Evolutionary conservation across 148 eudicot genomes (phyloP).

Genomic region (Fagopyrum homotropicum): DNA sequence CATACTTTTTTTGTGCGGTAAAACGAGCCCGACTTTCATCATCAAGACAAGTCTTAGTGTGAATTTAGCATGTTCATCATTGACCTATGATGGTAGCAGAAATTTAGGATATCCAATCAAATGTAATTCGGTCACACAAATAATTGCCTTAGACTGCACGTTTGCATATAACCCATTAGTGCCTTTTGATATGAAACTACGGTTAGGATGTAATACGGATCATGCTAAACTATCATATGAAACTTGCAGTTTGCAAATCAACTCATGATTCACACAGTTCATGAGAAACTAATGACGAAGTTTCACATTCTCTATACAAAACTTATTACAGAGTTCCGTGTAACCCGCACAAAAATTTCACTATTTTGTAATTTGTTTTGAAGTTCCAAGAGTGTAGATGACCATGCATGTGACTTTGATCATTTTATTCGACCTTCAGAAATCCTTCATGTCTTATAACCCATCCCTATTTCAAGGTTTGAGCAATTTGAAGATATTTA

Average conservation of each 20-base stretch:
- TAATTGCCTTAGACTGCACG: not conserved
- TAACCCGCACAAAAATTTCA: not conserved
- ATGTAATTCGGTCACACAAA: not conserved
- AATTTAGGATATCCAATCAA: not conserved
- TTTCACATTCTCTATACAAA: too few relatives aligned
- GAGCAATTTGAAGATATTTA: not conserved
- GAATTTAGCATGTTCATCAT: not conserved
- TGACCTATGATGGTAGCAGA: too few relatives aligned
- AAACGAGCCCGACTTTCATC: not conserved
- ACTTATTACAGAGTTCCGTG: not conserved
- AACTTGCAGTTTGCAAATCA: not conserved
- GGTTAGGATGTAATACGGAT: not conserved
- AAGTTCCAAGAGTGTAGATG: not conserved
- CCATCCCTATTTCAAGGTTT: not conserved
- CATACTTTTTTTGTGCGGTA: not conserved
- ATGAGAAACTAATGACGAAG: not conserved
- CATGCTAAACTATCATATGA: not conserved
- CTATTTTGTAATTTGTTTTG: not conserved
- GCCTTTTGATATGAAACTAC: not conserved
- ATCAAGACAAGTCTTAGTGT: not conserved
- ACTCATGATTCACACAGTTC: not conserved
- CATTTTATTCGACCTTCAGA: not conserved
- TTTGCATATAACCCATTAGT: not conserved
- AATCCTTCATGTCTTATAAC: not conserved
- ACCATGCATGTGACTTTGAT: not conserved